A percentile compares a stretch with the other conserved stretches of the same genome.
Conservation (phyloP, 768 basidiomycete species). For the Tricholoma sp. region DNA sequence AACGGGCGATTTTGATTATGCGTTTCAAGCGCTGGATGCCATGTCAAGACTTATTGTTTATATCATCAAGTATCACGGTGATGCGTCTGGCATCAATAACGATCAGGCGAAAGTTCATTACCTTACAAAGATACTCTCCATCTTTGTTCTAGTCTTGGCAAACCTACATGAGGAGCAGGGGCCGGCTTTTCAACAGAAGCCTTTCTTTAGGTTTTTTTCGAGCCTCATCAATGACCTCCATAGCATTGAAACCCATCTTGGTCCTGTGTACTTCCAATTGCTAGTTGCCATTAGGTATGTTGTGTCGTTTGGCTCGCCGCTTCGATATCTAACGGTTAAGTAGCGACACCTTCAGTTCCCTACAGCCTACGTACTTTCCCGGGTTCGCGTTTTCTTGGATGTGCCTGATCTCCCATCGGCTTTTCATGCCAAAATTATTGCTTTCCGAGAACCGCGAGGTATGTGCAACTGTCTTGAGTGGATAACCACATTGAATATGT, state of each 20-base stretch:
- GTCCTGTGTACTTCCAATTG: conserved; percentile 85
- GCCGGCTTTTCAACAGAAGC: conserved; percentile 88
- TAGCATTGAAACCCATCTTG: conserved; percentile 77
- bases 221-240: conserved; percentile 91
- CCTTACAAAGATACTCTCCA: conserved; percentile 93
- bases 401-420: conserved; percentile 89
- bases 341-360: conserved; percentile 92
- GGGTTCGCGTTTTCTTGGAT: conserved; percentile 99
- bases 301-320: conserved; percentile 1
- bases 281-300: conserved; percentile 81
- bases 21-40: conserved; percentile 93
- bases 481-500: conserved; percentile 6
- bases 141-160: conserved; percentile 92
- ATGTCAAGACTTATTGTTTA: conserved; percentile 93
- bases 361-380: conserved; percentile 95
- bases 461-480: conserved; percentile 10
- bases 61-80: conserved; percentile 99
- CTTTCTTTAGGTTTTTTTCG: conserved; percentile 98
- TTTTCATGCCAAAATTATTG: conserved; percentile 96
- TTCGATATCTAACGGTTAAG: conserved; percentile 12
- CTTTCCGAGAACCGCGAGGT: conserved; percentile 86
- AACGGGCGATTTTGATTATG: conserved; percentile 64
- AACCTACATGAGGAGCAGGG: conserved; percentile 95
- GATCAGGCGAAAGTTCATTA: conserved; percentile 96
- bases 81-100: conserved; percentile 87